Evolutionary conservation across 345 rosid species (phyloP).

Genomic region (Hibiscus mutabilis): DNA sequence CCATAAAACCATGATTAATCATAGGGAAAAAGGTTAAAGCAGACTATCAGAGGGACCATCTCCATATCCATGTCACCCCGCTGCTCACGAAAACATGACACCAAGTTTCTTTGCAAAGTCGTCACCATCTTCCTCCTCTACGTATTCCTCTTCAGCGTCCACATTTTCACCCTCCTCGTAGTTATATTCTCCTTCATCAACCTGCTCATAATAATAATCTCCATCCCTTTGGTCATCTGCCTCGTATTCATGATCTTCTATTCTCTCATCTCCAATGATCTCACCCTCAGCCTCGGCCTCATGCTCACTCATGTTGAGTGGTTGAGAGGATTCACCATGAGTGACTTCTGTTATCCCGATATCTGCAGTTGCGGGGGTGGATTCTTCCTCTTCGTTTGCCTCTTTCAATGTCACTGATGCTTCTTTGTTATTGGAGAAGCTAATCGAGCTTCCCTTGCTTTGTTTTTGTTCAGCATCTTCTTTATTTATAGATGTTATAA

Average conservation of each 20-base stretch:
- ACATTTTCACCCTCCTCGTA: slow-evolving; percentile 63
- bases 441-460: slow-evolving; percentile 5
- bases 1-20: slow-evolving; percentile 17
- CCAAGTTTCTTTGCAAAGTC: slow-evolving; percentile 61
- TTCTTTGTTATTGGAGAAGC: background rate
- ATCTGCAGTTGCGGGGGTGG: slow-evolving; percentile 18
- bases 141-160: slow-evolving; percentile 44
- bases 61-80: too few relatives aligned
- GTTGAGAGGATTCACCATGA: slow-evolving; percentile 23
- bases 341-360: slow-evolving; percentile 15
- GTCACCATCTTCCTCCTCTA: slow-evolving; percentile 50
- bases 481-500: slow-evolving; percentile 7
- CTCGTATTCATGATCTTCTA: slow-evolving; percentile 45
- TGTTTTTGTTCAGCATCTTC: slow-evolving; percentile 10
- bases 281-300: slow-evolving; percentile 32
- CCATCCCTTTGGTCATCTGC: slow-evolving; percentile 45
- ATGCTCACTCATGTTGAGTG: slow-evolving; percentile 21
- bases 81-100: slow-evolving; percentile 45
- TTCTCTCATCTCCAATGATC: slow-evolving; percentile 30
- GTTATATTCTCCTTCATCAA: slow-evolving; percentile 54
- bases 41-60: background rate
- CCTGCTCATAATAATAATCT: slow-evolving; percentile 45
- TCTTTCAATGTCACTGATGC: slow-evolving; percentile 13
- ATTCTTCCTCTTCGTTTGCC: slow-evolving; percentile 21
- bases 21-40: background rate